Percentiles rank a stretch among this genome's conserved stretches.
Evolutionary conservation across 257 asterid genomes (phyloP).

Genomic region (Solanum boliviense): DNA sequence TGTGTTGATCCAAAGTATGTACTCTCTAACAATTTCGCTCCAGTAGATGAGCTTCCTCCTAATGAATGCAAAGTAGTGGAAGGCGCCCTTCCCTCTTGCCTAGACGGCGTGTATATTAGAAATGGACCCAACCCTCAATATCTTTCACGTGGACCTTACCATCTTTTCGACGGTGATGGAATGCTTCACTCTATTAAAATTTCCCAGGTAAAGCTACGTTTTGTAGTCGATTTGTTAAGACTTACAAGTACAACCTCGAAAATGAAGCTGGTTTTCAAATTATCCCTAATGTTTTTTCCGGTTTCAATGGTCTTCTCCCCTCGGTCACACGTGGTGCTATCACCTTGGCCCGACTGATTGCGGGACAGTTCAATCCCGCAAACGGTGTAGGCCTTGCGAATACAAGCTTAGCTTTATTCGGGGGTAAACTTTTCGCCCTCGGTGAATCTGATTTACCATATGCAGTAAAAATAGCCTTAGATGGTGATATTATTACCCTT

Average conservation of each 20-base stretch:
- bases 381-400: slow-evolving; percentile 61
- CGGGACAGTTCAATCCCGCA: slow-evolving; percentile 24
- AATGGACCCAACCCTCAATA: slow-evolving; percentile 79
- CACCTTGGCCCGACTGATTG: slow-evolving; percentile 24
- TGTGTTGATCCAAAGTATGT: slow-evolving; percentile 36
- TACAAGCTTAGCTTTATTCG: slow-evolving; percentile 48
- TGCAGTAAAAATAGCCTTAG: slow-evolving; percentile 14
- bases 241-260: slow-evolving; percentile 47
- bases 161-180: slow-evolving; percentile 76
- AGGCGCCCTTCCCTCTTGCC: slow-evolving; percentile 53
- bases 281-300: slow-evolving; percentile 49
- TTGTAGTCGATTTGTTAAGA: slow-evolving; percentile 61
- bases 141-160: slow-evolving; percentile 68
- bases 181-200: slow-evolving; percentile 65
- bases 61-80: slow-evolving; percentile 34
- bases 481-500: slow-evolving; percentile 33
- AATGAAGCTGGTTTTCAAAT: slow-evolving; percentile 28
- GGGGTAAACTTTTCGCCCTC: slow-evolving; percentile 45
- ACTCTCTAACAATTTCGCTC: slow-evolving; percentile 13
- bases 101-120: slow-evolving; percentile 69
- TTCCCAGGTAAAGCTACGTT: slow-evolving; percentile 22
- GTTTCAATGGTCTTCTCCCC: slow-evolving; percentile 43
- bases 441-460: slow-evolving; percentile 80
- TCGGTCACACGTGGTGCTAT: slow-evolving; percentile 46
- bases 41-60: background rate